Evolutionary conservation across 768 basidiomycete species (phyloP), one percentile per base, ranked within the genome.

Genomic region (Agrocybe pediades): DNA sequence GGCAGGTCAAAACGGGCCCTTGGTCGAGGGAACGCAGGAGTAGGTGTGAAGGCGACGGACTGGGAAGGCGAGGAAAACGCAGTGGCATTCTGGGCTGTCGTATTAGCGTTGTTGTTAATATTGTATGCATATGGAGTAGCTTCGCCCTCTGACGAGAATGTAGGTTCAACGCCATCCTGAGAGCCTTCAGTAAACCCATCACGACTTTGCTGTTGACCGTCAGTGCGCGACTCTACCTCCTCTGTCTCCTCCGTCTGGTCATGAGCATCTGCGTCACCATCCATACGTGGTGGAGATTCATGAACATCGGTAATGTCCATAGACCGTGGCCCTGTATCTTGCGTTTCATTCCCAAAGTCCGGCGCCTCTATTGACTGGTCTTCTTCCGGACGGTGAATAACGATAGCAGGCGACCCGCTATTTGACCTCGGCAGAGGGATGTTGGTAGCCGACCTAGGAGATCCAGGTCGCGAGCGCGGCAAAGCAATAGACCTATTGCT

Each of bases 71-170:
- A 87, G 2, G 84, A 78, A 54, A 75, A 74, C 5, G 74, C 73
- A 27, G 67, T 74, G 2, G 79, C 6, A 71, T 59, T 69, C 65
- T 64, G 53, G 20, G 20, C 25, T 45, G 57, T 39, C 57, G 66
- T 44, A 54, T 67, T 36, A 15, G 33, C 6, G 29, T 15, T 30
- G 11, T 36, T 58, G 54, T 62, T 62, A 46, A 55, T 66, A 56
- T 57, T 65, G 23, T 49, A 48, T 1, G 62, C 61, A 59, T 73
- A 71, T n/a, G 69, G 72, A 33, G 73, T 72, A 45, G 66, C 64
- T 3, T 73, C 81, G 13, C 80, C 85, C 27, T 87, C 85, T 9
- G 88, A 88, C 0, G 88, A 88, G 62, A 90, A 90, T 0, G 88
- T 90, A 4, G 87, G 85, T 46, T 88, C 86, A 29, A 64, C 69